Conservation (phyloP, 2,329 filamentous ascomycete genomes). For the Xylariaceae sp. region DNA sequence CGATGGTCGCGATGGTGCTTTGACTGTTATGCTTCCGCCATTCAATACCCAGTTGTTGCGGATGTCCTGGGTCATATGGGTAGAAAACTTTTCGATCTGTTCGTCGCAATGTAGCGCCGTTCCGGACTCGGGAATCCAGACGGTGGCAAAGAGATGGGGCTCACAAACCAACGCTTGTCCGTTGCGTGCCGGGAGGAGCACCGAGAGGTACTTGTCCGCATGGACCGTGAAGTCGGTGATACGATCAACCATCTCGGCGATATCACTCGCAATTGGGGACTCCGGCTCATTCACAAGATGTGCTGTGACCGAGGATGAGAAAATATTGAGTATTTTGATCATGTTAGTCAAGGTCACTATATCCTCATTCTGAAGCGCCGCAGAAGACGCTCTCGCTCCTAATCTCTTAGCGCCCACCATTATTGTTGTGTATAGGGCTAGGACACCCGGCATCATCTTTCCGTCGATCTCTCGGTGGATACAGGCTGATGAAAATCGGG, state of each 20-base stretch:
- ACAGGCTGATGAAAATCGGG: conserved; percentile 32
- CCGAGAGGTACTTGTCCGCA: conserved; percentile 22
- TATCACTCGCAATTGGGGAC: conserved; percentile 14
- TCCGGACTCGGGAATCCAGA: conserved; percentile 6
- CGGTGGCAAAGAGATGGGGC: conserved; percentile 23
- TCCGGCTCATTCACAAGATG: conserved; percentile 25
- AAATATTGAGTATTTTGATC: conserved; percentile 25
- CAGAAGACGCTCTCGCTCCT: conserved; percentile 16
- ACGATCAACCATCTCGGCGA: conserved; percentile 15
- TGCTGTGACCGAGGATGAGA: conserved; percentile 28
- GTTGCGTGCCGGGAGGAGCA: conserved; percentile 8
- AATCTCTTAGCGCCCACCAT: conserved; percentile 27
- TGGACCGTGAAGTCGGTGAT: conserved; percentile 26
- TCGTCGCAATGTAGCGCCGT: conserved; percentile 20
- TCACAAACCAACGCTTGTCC: conserved; percentile 13
- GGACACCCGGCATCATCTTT: conserved; percentile 31
- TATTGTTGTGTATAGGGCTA: conserved; percentile 31
- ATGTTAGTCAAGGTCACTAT: conserved; percentile 23
- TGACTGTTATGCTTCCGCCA: conserved; percentile 34
- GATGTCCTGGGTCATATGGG: conserved; percentile 42
- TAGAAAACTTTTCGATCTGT: conserved; percentile 37
- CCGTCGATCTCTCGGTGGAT: conserved; percentile 36
- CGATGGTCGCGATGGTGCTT: conserved; percentile 33
- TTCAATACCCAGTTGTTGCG: conserved; percentile 39
- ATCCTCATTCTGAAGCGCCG: conserved; percentile 23